Conservation (phyloP, 2,329 filamentous ascomycete species). For the Aspergillus latus region DNA sequence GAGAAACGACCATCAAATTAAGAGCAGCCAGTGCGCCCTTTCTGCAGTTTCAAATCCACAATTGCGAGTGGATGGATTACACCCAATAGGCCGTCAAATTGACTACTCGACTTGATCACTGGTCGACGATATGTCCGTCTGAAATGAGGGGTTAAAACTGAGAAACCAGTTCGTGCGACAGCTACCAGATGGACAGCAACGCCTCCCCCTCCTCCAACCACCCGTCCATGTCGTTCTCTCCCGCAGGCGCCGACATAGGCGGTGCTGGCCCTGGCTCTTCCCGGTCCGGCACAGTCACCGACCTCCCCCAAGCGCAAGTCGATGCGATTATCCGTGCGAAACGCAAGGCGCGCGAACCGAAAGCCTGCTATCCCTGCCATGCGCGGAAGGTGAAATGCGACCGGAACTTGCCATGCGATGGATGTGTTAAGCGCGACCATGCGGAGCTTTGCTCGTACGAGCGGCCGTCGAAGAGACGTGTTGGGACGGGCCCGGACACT, state of each 20-base stretch:
- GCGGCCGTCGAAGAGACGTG: slow-evolving; percentile 48
- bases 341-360: slow-evolving; percentile 49
- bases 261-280: slow-evolving; percentile 10
- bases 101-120: background rate
- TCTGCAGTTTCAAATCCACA: background rate
- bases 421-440: slow-evolving; percentile 51
- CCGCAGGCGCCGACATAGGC: slow-evolving; percentile 26
- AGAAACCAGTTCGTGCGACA: background rate
- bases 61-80: background rate
- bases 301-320: slow-evolving; percentile 47
- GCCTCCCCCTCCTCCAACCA: slow-evolving; percentile 37
- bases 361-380: slow-evolving; percentile 49
- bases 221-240: slow-evolving; percentile 31
- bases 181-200: background rate
- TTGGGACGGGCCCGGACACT: slow-evolving; percentile 27
- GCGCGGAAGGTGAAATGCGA: slow-evolving; percentile 52
- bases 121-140: background rate
- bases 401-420: slow-evolving; percentile 50
- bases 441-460: slow-evolving; percentile 52
- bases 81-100: background rate
- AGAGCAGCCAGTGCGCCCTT: background rate
- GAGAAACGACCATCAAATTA: background rate
- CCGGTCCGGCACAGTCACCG: slow-evolving; percentile 32
- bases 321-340: slow-evolving; percentile 51
- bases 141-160: background rate